These are phyloP conservation scores for Torulaspora quercuum DNA, from an alignment of 805 yeast genomes.

Conservation along the genomic window DNA sequence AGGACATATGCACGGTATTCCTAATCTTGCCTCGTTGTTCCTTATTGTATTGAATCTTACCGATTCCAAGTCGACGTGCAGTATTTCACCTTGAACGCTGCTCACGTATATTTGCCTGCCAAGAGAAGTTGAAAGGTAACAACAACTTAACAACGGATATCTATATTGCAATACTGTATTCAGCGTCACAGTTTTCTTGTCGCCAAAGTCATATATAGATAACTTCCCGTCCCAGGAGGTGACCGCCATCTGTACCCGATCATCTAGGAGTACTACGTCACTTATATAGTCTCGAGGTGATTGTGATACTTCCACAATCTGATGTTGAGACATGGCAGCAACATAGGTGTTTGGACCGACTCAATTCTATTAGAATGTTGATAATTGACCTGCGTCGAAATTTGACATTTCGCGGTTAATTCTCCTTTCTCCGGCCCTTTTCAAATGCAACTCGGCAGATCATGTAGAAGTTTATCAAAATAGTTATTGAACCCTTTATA, in stretches of 20 bases:
- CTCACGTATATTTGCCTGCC: slow-evolving; percentile 44
- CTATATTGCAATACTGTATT: slow-evolving; percentile 9
- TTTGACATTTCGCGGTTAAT: slow-evolving; percentile 1
- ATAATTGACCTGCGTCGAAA: too few species aligned
- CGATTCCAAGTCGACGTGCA: slow-evolving; percentile 50
- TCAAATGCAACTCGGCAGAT: too few species aligned
- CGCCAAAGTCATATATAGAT: slow-evolving; percentile 41
- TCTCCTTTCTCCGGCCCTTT: slow-evolving; percentile 5
- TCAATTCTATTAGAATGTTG: too few species aligned
- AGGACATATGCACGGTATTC: slow-evolving; percentile 38
- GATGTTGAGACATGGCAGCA: slow-evolving; percentile 7
- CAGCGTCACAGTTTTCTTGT: slow-evolving; percentile 12
- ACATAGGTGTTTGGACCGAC: background rate
- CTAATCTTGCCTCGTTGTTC: slow-evolving; percentile 38
- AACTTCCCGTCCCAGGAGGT: slow-evolving; percentile 59
- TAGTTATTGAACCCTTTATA: too few species aligned
- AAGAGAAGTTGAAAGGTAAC: slow-evolving; percentile 23
- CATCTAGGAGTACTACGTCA: slow-evolving; percentile 25
- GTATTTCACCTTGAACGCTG: slow-evolving; percentile 52
- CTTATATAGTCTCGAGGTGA: slow-evolving; percentile 30
- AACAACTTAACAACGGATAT: slow-evolving; percentile 17
- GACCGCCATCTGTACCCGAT: slow-evolving; percentile 41
- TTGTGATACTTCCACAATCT: slow-evolving; percentile 13
- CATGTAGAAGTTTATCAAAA: too few species aligned
- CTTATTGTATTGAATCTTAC: slow-evolving; percentile 26